Percentiles rank a stretch among this genome's conserved stretches.
phyloP scores from a whole-genome alignment of 2,329 filamentous ascomycete species.

The Rosellinia necatrix region DNA sequence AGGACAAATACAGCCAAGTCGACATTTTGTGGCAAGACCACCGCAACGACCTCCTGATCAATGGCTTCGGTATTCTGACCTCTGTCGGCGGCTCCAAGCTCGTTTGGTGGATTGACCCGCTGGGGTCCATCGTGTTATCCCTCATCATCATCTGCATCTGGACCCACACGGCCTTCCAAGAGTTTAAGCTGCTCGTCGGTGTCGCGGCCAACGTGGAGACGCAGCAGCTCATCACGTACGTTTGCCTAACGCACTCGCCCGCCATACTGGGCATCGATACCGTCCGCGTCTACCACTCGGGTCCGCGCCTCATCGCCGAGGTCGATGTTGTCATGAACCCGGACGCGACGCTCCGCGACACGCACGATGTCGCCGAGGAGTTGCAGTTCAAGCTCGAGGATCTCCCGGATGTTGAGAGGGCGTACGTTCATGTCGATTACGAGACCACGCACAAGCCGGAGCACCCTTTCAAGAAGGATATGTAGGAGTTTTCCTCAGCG shows the following conservation, averaged over 20 bases:
- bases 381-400: constrained; percentile 94
- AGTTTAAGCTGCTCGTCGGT: constrained; percentile 91
- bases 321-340: constrained; percentile 95
- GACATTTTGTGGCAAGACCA: constrained; percentile 96
- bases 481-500: constrained; percentile 43
- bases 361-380: constrained; percentile 92
- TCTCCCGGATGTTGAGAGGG: constrained; percentile 87
- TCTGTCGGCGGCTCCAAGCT: constrained; percentile 90
- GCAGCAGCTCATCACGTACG: constrained; percentile 94
- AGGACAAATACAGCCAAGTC: constrained; percentile 89
- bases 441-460: constrained; percentile 96
- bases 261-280: constrained; percentile 88
- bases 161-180: constrained; percentile 81
- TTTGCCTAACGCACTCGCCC: constrained; percentile 89
- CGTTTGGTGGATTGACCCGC: constrained; percentile 92
- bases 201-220: constrained; percentile 83
- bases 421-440: constrained; percentile 97
- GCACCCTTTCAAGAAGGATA: constrained; percentile 67
- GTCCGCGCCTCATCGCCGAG: constrained; percentile 87
- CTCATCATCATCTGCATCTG: constrained; percentile 78
- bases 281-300: constrained; percentile 90
- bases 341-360: constrained; percentile 70
- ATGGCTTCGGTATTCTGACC: constrained; percentile 88
- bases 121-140: constrained; percentile 85
- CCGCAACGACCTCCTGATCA: constrained; percentile 96